These are phyloP conservation scores for Deinandra increscens DNA, from an alignment of 129 eudicot species.

Conservation along the genomic window DNA sequence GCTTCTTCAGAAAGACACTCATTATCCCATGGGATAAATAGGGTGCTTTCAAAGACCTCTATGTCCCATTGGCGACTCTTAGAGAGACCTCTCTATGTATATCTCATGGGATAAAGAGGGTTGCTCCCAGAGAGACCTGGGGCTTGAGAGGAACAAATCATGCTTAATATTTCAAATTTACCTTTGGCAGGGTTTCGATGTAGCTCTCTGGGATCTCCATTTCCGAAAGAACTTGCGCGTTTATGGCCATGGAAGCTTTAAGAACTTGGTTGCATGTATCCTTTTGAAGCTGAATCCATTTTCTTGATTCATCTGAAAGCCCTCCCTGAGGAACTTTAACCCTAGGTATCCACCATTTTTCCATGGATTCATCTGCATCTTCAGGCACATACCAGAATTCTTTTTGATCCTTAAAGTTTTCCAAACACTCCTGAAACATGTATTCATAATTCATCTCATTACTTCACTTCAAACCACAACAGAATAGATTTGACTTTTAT, in stretches of 20 bases:
- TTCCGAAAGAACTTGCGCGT: constrained; percentile 73
- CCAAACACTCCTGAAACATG: constrained; percentile 58
- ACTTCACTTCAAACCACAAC: not conserved
- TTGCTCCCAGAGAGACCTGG: too few relatives aligned
- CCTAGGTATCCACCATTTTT: constrained; percentile 78
- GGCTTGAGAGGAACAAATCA: not conserved
- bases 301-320: constrained; percentile 55
- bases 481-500: not conserved
- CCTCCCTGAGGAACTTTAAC: constrained; percentile 70
- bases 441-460: not conserved
- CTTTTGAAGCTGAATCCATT: constrained; percentile 67
- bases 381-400: constrained; percentile 62
- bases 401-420: constrained; percentile 52
- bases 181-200: constrained; percentile 65
- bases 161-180: not conserved
- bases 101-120: too few relatives aligned
- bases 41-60: too few relatives aligned
- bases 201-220: constrained; percentile 84
- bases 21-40: too few relatives aligned
- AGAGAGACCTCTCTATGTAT: too few relatives aligned
- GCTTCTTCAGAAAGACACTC: too few relatives aligned
- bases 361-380: constrained; percentile 71
- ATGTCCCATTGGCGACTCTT: too few relatives aligned
- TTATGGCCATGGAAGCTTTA: constrained; percentile 85
- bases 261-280: constrained; percentile 78